phyloP scores from a whole-genome alignment of 768 basidiomycete genomes.

The Agrocybe praecox region DNA sequence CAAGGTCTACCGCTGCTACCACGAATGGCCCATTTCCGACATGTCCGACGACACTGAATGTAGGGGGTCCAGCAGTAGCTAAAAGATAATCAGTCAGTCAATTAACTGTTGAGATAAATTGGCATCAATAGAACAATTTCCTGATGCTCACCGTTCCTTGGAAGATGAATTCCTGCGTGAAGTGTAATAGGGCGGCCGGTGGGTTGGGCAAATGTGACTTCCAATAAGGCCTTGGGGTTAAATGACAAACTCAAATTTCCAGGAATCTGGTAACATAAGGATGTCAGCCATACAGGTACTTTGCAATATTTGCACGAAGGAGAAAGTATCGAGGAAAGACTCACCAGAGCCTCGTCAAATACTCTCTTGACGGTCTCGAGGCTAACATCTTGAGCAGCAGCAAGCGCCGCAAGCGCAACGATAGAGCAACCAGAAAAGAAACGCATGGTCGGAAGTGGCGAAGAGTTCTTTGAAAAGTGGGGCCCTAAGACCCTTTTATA shows the following conservation, averaged over 20 bases:
- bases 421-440: neutral
- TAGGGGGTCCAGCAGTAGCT: slow-evolving; percentile 13
- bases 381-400: slow-evolving; percentile 29
- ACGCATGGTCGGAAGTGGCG: neutral
- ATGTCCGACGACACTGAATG: slow-evolving; percentile 30
- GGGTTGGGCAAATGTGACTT: slow-evolving; percentile 36
- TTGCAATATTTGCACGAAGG: neutral
- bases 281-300: neutral
- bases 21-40: slow-evolving; percentile 44
- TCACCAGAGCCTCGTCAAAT: slow-evolving; percentile 30
- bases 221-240: slow-evolving; percentile 34
- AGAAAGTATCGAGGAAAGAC: neutral
- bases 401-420: slow-evolving; percentile 10
- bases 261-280: slow-evolving; percentile 26
- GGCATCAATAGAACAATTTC: neutral
- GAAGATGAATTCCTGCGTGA: slow-evolving; percentile 35
- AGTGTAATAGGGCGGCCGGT: slow-evolving; percentile 29
- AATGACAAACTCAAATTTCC: slow-evolving; percentile 30
- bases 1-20: slow-evolving; percentile 48
- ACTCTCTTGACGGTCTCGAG: slow-evolving; percentile 26
- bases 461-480: neutral
- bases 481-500: too few relatives aligned
- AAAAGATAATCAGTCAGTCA: neutral
- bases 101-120: neutral
- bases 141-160: slow-evolving; percentile 29